Base-by-base conservation (phyloP, 768 basidiomycete species). In the Termitomyces sp. region DNA sequence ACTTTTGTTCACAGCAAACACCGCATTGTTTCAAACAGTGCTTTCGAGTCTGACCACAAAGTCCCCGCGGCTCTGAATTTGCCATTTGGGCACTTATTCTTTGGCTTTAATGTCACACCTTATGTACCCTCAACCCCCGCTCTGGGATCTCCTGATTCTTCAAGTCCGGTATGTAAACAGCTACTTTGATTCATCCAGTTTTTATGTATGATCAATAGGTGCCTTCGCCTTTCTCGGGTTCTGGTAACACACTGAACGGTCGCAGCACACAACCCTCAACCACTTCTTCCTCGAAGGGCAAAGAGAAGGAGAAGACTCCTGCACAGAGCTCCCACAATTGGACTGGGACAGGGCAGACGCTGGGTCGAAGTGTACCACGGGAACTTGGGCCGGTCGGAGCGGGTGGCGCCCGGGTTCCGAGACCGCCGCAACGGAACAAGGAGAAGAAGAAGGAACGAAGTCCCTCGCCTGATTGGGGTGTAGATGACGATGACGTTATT, bases 81-180 rank as follows among this genome's bases (percentile, higher is more conserved):
- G 10, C 94, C 97, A 0, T 88, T 89, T 61, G 97, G 97, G 12
- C 89, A 97, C 62, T 77, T 99, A 19, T 99, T 99, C 78, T 98
- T 99, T 66, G 97, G 97, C 10, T 99, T 88, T 74, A 89, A 90
- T 58, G 81, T 91, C 55, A 74, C 82, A 2, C 77, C 88, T 1
- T 91, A 91, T 66, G 76, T 72, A 3, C 83, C 84, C 7, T 80
- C 85, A 5, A 67, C 73, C 43, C 62, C 68, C 34, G 56, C 73
- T 55, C 67, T 60, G 50, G 75, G 46, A 37, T 70, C 65, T 58
- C 72, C 63, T 5, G 70, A 68, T 27, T 35, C 44, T 27, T 23
- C 54, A 30, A 53, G 28, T 39, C 52, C 42, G 30, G 52, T 53
- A 16, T 34, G 41, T 43, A 12, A 41, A 16, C 16, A 30, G 30